These are phyloP conservation scores for Venturiaceae sp. DNA, from an alignment of 2,329 filamentous ascomycete species.

Conservation along the genomic window DNA sequence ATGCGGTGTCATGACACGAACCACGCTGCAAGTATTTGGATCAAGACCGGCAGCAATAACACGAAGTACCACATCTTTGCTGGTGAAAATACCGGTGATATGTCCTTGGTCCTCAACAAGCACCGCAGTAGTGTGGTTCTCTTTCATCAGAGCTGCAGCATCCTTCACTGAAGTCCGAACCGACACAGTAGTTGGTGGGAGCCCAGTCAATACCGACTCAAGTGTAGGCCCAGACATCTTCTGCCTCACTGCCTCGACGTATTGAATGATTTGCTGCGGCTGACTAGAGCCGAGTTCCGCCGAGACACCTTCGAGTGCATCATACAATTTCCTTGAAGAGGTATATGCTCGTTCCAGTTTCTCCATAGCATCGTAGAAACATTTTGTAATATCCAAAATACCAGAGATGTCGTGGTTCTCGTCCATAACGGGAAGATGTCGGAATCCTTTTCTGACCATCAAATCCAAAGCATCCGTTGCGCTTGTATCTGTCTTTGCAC, in stretches of 20 bases:
- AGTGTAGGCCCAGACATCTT: constrained; percentile 98
- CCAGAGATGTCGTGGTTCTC: constrained; percentile 99
- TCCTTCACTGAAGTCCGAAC: constrained; percentile 95
- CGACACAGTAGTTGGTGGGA: constrained; percentile 88
- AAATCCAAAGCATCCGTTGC: constrained; percentile 94
- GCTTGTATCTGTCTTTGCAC: constrained; percentile 93
- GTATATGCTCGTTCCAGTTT: constrained; percentile 96
- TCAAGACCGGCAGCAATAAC: constrained; percentile 96
- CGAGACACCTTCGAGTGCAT: constrained; percentile 94
- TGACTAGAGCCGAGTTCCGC: constrained; percentile 93
- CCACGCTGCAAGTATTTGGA: constrained; percentile 89
- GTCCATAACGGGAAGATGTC: constrained; percentile 97
- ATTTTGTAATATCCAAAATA: constrained; percentile 97
- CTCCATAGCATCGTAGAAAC: constrained; percentile 99
- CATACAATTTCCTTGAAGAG: constrained; percentile 95
- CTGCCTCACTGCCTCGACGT: constrained; percentile 85
- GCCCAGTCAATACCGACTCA: constrained; percentile 84
- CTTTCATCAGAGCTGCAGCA: constrained; percentile 92
- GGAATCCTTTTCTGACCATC: constrained; percentile 97
- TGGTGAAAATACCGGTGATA: constrained; percentile 98
- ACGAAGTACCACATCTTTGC: constrained; percentile 95
- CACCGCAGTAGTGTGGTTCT: constrained; percentile 95
- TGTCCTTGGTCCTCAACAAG: constrained; percentile 93
- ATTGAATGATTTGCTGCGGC: constrained; percentile 97
- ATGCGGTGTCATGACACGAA: constrained; percentile 97